These are phyloP conservation scores for Candida quercuum DNA, from an alignment of 805 yeast species.

Conservation along the genomic window DNA sequence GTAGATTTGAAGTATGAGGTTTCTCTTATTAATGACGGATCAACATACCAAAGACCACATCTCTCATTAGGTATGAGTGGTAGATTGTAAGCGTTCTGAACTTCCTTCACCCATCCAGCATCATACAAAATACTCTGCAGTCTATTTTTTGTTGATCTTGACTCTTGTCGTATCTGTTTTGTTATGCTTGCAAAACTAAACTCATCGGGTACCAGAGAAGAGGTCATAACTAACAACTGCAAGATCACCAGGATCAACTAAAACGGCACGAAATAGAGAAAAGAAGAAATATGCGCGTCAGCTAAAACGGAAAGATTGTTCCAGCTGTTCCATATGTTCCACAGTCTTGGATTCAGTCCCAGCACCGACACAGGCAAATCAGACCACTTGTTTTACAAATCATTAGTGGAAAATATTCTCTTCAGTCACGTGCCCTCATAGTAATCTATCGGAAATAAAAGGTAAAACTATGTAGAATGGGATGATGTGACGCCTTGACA, in stretches of 20 bases:
- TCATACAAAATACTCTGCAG: slow-evolving; percentile 71
- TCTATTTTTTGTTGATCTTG: slow-evolving; percentile 51
- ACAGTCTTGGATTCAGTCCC: neutral
- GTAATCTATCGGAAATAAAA: slow-evolving; percentile 7
- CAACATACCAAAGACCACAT: slow-evolving; percentile 83
- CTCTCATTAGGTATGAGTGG: slow-evolving; percentile 72
- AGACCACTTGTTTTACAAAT: neutral
- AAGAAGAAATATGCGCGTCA: no score
- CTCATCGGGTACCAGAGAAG: neutral
- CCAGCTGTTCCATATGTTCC: no score
- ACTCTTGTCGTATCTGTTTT: slow-evolving; percentile 43
- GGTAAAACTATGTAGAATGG: neutral
- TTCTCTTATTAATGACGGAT: slow-evolving; percentile 34
- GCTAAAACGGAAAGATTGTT: no score
- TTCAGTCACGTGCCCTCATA: slow-evolving; percentile 2
- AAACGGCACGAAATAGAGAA: neutral
- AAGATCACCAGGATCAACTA: no score
- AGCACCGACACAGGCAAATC: neutral
- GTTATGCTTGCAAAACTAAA: slow-evolving; percentile 12
- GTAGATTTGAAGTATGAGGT: slow-evolving; percentile 82
- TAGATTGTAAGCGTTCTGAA: slow-evolving; percentile 27
- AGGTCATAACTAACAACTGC: no score
- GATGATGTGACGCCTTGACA: neutral
- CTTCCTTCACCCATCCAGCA: slow-evolving; percentile 41
- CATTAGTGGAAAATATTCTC: slow-evolving; percentile 1